phyloP scores from a whole-genome alignment of 495 filamentous ascomycete species.

The Diplogelasinospora grovesii region DNA sequence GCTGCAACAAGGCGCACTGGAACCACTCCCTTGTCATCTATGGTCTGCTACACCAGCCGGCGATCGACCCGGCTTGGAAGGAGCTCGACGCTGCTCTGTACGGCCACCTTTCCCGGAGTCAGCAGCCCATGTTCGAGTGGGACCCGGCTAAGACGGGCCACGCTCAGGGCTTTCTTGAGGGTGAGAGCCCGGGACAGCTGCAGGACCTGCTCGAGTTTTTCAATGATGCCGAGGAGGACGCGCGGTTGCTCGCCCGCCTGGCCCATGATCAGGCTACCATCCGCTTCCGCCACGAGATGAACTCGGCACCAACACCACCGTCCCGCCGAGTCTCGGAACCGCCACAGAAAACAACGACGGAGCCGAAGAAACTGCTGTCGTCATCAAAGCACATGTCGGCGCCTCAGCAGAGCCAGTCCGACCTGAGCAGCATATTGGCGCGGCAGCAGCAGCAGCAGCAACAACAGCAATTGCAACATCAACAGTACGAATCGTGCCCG shows the following conservation, averaged over 20 bases:
- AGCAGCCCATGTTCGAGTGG: slow-evolving; percentile 44
- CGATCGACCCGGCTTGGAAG: slow-evolving; percentile 42
- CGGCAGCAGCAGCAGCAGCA: slow-evolving; percentile 1
- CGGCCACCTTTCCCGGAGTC: slow-evolving; percentile 31
- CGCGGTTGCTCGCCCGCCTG: slow-evolving; percentile 32
- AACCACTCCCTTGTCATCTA: slow-evolving; percentile 45
- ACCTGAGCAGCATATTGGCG: slow-evolving; percentile 4
- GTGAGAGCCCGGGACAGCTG: slow-evolving; percentile 39
- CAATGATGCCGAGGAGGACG: slow-evolving; percentile 33
- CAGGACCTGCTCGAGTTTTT: slow-evolving; percentile 47
- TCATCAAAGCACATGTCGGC: slow-evolving; percentile 20
- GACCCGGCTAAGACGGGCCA: slow-evolving; percentile 37
- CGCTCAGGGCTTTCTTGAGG: slow-evolving; percentile 42
- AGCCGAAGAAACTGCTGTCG: slow-evolving; percentile 2
- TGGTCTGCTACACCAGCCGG: slow-evolving; percentile 42
- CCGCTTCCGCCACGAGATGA: slow-evolving; percentile 21
- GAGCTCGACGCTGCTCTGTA: slow-evolving; percentile 32
- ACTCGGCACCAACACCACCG: background rate
- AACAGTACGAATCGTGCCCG: background rate
- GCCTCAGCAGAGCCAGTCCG: slow-evolving; percentile 9
- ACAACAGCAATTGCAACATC: background rate
- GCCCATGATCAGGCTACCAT: slow-evolving; percentile 39
- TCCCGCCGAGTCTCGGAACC: slow-evolving; percentile 21
- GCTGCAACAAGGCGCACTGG: slow-evolving; percentile 42
- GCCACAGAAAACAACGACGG: slow-evolving; percentile 10